Conservation (phyloP, 352 stramenopile genomes). For the Phytopythium montanum region DNA sequence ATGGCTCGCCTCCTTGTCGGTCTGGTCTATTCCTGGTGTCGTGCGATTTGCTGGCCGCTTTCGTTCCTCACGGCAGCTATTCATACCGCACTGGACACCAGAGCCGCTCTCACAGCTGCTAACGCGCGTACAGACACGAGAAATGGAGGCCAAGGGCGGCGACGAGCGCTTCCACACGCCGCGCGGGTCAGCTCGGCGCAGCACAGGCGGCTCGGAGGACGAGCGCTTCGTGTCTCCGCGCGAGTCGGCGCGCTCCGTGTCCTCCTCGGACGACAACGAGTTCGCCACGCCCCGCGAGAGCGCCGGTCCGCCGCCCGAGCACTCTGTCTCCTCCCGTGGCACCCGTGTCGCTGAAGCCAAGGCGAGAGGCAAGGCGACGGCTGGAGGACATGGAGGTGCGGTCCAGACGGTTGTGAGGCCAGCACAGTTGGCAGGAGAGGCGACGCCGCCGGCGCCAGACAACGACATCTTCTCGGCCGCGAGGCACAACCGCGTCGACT, state of each 20-base stretch:
- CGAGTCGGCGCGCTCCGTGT: constrained; percentile 52
- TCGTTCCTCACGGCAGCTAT: background rate
- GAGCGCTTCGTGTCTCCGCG: constrained; percentile 58
- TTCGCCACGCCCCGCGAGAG: constrained; percentile 53
- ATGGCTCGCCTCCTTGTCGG: too few species aligned
- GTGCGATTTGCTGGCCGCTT: background rate
- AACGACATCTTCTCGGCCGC: constrained; percentile 87
- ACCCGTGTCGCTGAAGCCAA: constrained; percentile 13
- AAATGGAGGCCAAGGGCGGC: constrained; percentile 40
- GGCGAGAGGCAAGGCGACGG: background rate
- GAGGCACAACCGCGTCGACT: constrained; percentile 81
- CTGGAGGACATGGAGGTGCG: constrained; percentile 4
- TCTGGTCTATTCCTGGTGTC: background rate
- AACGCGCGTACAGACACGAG: background rate
- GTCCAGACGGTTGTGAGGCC: background rate
- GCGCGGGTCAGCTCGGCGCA: constrained; percentile 47
- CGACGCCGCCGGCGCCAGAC: constrained; percentile 22
- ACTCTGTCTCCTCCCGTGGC: background rate
- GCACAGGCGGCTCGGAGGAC: constrained; percentile 46
- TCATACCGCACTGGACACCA: background rate
- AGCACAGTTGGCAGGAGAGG: constrained; percentile 8
- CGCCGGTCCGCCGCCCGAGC: background rate
- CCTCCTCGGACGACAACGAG: constrained; percentile 54
- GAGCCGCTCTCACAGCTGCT: background rate
- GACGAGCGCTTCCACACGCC: constrained; percentile 71